These are phyloP conservation scores for Penicillium maclennaniae DNA, from an alignment of 495 filamentous ascomycete genomes.

Conservation along the genomic window DNA sequence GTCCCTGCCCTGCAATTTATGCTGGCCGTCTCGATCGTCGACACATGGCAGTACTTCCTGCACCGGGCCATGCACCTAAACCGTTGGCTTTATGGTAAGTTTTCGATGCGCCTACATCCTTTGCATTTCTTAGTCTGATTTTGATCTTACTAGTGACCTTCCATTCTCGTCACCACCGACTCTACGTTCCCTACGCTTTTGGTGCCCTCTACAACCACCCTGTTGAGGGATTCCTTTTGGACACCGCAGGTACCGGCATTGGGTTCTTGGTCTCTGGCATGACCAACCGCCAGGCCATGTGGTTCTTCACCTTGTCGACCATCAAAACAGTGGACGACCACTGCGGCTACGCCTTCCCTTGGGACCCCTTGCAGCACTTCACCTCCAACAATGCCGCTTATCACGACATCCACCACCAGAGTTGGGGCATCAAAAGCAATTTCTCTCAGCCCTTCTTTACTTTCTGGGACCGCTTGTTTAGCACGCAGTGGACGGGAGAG, in stretches of 20 bases:
- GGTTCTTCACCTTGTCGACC: slow-evolving; percentile 77
- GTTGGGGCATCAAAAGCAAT: slow-evolving; percentile 85
- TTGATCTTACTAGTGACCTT: slow-evolving; percentile 58
- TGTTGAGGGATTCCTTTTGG: slow-evolving; percentile 82
- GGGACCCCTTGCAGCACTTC: slow-evolving; percentile 86
- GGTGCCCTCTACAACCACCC: slow-evolving; percentile 97
- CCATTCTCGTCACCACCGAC: slow-evolving; percentile 90
- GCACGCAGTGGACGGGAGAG: slow-evolving; percentile 46
- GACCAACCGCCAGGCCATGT: slow-evolving; percentile 73
- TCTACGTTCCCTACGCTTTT: slow-evolving; percentile 97
- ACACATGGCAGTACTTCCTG: slow-evolving; percentile 96
- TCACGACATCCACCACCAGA: slow-evolving; percentile 98
- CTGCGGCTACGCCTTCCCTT: slow-evolving; percentile 92
- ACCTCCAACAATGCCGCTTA: slow-evolving; percentile 92
- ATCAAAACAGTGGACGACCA: slow-evolving; percentile 98
- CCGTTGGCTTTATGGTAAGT: slow-evolving; percentile 92
- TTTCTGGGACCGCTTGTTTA: slow-evolving; percentile 49
- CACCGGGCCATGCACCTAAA: slow-evolving; percentile 94
- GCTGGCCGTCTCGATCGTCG: slow-evolving; percentile 67
- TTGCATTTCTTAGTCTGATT: not conserved
- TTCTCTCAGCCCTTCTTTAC: slow-evolving; percentile 52
- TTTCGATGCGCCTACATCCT: not conserved
- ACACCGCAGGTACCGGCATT: slow-evolving; percentile 79
- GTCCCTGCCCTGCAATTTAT: slow-evolving; percentile 73
- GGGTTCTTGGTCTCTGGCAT: slow-evolving; percentile 75